Evolutionary conservation across 371 early-diverging fungal species (phyloP), one percentile per base, ranked within the genome.

Genomic region (Mortierella sp.): DNA sequence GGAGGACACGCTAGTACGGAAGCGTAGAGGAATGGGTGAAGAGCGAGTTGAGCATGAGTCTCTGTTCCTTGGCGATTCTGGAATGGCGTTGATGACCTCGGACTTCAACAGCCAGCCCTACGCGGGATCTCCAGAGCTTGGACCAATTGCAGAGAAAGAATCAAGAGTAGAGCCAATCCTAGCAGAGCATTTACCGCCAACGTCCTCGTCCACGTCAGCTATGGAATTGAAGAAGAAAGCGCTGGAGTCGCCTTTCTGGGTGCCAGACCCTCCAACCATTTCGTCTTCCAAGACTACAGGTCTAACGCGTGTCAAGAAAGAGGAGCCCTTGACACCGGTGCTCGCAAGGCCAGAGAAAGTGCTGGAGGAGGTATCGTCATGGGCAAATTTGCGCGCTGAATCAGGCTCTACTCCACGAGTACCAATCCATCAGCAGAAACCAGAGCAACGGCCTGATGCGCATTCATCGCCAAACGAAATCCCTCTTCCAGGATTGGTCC

Each of bases 401-500:
- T 26, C 55, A 1, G 14, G 16, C n/a, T 1, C 8, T n/a, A 16
- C 26, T 26, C 6, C 22, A 55, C 18, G 51, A 51, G 3, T 6
- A 2, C 55, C 6, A 10, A 55, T 8, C 2, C 10, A 12, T 12
- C 55, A 55, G 28, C 49, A 20, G n/a, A 16, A 16, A 20, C 20
- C 3, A 49, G 16, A 6, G n/a, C 49, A 49, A 20, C 49, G 6
- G 16, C 3, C 11, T 30, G n/a, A 61, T 0, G 40, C 12, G 2
- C 40, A 10, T 1, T 24, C 45, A 26, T 22, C 26, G 20, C 28
- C 62, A 18, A n/a, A 12, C 18, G 20, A 18, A 6, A 61, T 74
- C 5, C 52, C 69, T 28, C 49, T 74, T 18, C 75, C 75, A 32
- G 3, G 18, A 1, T 20, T 68, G 5, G 24, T 74, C 12, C 26